Conservation (phyloP, 2,329 filamentous ascomycete genomes). For the Aurifilum marmelostoma region DNA sequence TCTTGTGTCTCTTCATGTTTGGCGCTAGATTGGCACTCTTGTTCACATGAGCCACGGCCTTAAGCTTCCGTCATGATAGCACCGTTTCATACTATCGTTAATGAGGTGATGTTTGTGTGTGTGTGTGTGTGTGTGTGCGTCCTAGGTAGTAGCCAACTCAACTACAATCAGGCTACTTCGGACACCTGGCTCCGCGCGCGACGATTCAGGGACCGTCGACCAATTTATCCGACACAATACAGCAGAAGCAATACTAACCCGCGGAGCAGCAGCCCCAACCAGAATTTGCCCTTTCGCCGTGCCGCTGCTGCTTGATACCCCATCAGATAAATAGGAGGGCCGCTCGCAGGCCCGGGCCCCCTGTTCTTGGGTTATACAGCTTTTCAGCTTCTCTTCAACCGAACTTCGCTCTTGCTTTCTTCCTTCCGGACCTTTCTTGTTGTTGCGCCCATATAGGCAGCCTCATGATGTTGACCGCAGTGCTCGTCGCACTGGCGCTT, state of each 20-base stretch:
- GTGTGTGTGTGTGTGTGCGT: neutral
- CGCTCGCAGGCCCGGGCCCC: neutral
- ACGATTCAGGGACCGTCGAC: neutral
- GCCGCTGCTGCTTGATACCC: neutral
- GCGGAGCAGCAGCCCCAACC: neutral
- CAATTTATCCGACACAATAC: conserved; percentile 24
- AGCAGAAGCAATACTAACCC: neutral
- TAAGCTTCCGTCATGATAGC: conserved; percentile 1
- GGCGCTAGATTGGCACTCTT: neutral
- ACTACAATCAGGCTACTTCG: neutral
- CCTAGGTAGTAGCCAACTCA: neutral
- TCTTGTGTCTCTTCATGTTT: neutral
- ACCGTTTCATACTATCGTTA: neutral
- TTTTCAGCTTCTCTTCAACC: neutral
- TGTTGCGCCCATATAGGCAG: neutral
- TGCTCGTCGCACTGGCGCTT: conserved; percentile 3
- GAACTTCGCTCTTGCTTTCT: neutral
- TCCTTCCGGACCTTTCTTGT: neutral
- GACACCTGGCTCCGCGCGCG: conserved; percentile 17
- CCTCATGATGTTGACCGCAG: conserved; percentile 10
- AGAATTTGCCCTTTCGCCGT: neutral
- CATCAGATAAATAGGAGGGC: neutral
- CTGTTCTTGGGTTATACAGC: neutral
- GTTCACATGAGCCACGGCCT: neutral
- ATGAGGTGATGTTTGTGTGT: neutral